Conservation (phyloP, 257 asterid genomes). For the Anisodus acutangulus region DNA sequence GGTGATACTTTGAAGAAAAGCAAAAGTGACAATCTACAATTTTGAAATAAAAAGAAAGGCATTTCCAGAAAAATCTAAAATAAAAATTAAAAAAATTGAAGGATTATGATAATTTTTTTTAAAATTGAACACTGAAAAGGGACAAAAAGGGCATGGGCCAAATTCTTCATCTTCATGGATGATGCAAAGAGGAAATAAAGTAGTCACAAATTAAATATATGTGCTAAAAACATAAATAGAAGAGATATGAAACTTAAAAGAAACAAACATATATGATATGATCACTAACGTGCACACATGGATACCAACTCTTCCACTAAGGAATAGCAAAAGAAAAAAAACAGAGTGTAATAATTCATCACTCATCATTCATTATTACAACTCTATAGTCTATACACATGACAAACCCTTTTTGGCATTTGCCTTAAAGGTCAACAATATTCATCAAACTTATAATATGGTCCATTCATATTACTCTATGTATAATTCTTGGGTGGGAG, state of each 20-base stretch:
- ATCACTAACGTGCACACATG: slow-evolving; percentile 37
- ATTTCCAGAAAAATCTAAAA: not conserved
- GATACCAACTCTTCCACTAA: slow-evolving; percentile 38
- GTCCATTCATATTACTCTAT: slow-evolving; percentile 10
- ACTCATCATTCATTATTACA: slow-evolving; percentile 35
- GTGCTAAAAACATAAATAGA: slow-evolving; percentile 13
- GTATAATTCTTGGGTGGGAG: not conserved
- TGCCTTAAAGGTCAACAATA: slow-evolving; percentile 39
- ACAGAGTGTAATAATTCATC: slow-evolving; percentile 26
- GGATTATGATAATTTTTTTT: not conserved
- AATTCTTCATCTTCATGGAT: slow-evolving; percentile 27
- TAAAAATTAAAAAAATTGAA: too few species aligned
- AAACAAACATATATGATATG: not conserved
- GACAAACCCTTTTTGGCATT: slow-evolving; percentile 39
- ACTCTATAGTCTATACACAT: slow-evolving; percentile 37
- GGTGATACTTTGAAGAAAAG: not conserved
- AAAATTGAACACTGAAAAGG: slow-evolving; percentile 20
- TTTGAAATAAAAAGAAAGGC: not conserved
- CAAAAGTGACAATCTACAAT: not conserved
- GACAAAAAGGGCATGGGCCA: slow-evolving; percentile 49
- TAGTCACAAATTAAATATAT: not conserved
- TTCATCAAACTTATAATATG: slow-evolving; percentile 28
- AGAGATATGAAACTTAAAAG: not conserved
- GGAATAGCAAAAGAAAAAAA: too few species aligned
- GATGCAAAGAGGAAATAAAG: slow-evolving; percentile 27